phyloP scores from a whole-genome alignment of 306 rosid species.

The Cucurbita pepo region DNA sequence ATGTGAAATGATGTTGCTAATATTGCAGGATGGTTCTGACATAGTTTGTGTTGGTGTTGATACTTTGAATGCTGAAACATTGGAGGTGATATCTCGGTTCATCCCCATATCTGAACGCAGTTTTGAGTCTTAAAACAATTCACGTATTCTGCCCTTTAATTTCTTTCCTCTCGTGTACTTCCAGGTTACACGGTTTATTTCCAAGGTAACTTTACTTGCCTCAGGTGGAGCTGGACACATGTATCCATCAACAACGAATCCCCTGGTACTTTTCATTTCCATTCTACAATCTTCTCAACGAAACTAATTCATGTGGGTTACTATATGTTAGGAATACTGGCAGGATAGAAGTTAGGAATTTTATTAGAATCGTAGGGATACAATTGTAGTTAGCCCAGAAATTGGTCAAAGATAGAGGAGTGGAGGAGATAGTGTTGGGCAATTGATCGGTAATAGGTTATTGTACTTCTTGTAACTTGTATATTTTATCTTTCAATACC shows the following conservation, averaged over 20 bases:
- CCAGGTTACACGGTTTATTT: slow-evolving; percentile 81
- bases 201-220: slow-evolving; percentile 87
- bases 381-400: background rate
- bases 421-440: background rate
- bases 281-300: background rate
- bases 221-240: slow-evolving; percentile 97
- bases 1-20: slow-evolving; percentile 17
- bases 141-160: slow-evolving; percentile 7
- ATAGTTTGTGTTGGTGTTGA: slow-evolving; percentile 74
- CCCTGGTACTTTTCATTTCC: slow-evolving; percentile 37
- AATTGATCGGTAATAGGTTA: background rate
- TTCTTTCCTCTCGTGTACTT: slow-evolving; percentile 16
- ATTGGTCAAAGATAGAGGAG: background rate
- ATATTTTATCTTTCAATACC: background rate
- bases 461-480: background rate
- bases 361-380: background rate
- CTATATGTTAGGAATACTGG: background rate
- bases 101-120: slow-evolving; percentile 1
- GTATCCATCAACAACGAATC: slow-evolving; percentile 89
- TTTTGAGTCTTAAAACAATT: background rate
- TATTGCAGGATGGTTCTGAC: slow-evolving; percentile 55
- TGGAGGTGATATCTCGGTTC: slow-evolving; percentile 41
- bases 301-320: background rate
- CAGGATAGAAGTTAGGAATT: background rate
- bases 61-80: slow-evolving; percentile 57